phyloP scores from a whole-genome alignment of 2,329 filamentous ascomycete genomes.

The Elsinoe fawcettii region DNA sequence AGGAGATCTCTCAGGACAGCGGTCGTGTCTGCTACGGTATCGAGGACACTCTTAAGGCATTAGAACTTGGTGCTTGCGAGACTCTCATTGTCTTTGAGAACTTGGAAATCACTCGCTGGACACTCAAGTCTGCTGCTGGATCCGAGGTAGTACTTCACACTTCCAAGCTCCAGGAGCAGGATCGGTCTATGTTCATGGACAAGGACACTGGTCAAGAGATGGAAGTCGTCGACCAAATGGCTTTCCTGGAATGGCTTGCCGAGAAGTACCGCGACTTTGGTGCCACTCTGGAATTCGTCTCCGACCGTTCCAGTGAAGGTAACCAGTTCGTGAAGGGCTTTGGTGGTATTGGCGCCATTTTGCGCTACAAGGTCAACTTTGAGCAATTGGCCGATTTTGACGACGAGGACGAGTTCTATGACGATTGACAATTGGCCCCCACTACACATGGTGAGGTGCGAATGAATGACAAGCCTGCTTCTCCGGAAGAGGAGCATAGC shows the following conservation, averaged over 20 bases:
- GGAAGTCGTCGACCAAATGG: constrained; percentile 79
- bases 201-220: constrained; percentile 95
- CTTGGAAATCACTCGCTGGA: constrained; percentile 86
- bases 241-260: constrained; percentile 99
- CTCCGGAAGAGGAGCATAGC: not conserved
- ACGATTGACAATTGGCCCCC: constrained; percentile 42
- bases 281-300: constrained; percentile 91
- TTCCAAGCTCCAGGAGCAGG: constrained; percentile 72
- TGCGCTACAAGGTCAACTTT: constrained; percentile 99
- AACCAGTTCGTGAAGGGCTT: constrained; percentile 99
- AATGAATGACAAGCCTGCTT: not conserved
- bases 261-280: constrained; percentile 98
- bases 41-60: constrained; percentile 91
- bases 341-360: constrained; percentile 92
- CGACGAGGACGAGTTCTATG: constrained; percentile 71
- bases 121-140: constrained; percentile 71
- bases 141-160: constrained; percentile 72
- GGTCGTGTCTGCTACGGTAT: constrained; percentile 97
- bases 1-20: constrained; percentile 96
- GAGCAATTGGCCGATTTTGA: constrained; percentile 90
- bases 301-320: constrained; percentile 92
- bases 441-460: constrained; percentile 8
- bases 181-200: constrained; percentile 85
- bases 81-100: constrained; percentile 96
- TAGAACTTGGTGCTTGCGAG: constrained; percentile 93